Conservation (phyloP, 495 filamentous ascomycete species). For the Hypoxylon perforatum region DNA sequence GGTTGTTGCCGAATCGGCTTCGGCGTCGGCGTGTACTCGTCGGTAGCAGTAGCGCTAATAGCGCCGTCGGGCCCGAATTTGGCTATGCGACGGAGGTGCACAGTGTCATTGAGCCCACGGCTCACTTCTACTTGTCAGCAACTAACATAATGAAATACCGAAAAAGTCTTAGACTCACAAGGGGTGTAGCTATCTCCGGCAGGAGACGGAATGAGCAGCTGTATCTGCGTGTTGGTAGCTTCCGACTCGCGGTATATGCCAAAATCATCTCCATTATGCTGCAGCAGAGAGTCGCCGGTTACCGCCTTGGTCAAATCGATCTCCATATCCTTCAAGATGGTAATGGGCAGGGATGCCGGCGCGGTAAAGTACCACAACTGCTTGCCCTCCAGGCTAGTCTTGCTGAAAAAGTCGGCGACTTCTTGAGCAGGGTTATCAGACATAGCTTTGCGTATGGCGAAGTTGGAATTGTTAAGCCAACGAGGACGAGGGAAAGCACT, state of each 20-base stretch:
- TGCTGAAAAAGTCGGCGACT: constrained; percentile 50
- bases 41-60: constrained; percentile 33
- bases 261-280: constrained; percentile 56
- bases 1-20: constrained; percentile 57
- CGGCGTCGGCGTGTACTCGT: constrained; percentile 35
- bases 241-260: constrained; percentile 48
- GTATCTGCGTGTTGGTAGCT: constrained; percentile 52
- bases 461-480: constrained; percentile 44
- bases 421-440: constrained; percentile 45
- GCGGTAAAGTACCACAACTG: constrained; percentile 64
- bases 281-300: constrained; percentile 50
- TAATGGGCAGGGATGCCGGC: constrained; percentile 60
- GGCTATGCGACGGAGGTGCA: constrained; percentile 57
- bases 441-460: constrained; percentile 52
- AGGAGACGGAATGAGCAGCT: constrained; percentile 55
- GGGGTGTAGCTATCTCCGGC: constrained; percentile 54
- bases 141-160: constrained; percentile 9
- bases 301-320: constrained; percentile 53
- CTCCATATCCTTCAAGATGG: constrained; percentile 58
- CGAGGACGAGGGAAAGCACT: constrained; percentile 30
- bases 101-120: constrained; percentile 52
- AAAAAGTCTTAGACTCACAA: constrained; percentile 43
- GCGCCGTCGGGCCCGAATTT: constrained; percentile 50
- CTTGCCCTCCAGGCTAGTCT: constrained; percentile 59
- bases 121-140: constrained; percentile 43